Conservation (phyloP, 768 basidiomycete species). For the Sarcodon sp. region DNA sequence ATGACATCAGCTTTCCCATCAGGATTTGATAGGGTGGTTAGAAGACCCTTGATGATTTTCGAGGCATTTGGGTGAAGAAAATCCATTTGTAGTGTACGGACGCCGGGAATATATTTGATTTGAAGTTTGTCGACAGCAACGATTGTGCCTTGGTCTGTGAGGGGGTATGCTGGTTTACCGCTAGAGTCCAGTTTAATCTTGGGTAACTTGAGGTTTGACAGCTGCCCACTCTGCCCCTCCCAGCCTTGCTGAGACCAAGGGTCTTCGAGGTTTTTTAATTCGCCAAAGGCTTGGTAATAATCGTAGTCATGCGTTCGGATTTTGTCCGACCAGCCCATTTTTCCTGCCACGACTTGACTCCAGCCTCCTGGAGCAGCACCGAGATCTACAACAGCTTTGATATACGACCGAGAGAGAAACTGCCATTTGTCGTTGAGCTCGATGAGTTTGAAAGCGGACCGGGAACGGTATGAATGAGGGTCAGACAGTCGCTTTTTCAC, state of each 20-base stretch:
- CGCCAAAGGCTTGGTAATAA: background rate
- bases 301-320: constrained; percentile 4
- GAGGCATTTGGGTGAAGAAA: constrained; percentile 52
- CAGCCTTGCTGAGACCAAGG: background rate
- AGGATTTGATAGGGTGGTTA: constrained; percentile 17
- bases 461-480: constrained; percentile 51
- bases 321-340: constrained; percentile 36
- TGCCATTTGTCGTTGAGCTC: constrained; percentile 54
- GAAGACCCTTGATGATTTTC: constrained; percentile 25
- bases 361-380: constrained; percentile 93
- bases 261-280: background rate
- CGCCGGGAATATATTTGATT: constrained; percentile 61
- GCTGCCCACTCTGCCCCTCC: too few relatives aligned
- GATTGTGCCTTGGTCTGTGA: constrained; percentile 32
- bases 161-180: background rate
- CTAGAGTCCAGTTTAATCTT: background rate
- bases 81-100: constrained; percentile 63
- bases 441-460: constrained; percentile 87
- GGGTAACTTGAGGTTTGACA: too few relatives aligned
- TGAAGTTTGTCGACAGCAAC: constrained; percentile 74
- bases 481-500: constrained; percentile 40
- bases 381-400: constrained; percentile 66
- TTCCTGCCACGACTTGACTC: constrained; percentile 71
- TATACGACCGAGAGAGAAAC: constrained; percentile 39
- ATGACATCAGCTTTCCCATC: constrained; percentile 59